These are phyloP conservation scores for Lentinula detonsa DNA, from an alignment of 768 basidiomycete species.

Conservation along the genomic window DNA sequence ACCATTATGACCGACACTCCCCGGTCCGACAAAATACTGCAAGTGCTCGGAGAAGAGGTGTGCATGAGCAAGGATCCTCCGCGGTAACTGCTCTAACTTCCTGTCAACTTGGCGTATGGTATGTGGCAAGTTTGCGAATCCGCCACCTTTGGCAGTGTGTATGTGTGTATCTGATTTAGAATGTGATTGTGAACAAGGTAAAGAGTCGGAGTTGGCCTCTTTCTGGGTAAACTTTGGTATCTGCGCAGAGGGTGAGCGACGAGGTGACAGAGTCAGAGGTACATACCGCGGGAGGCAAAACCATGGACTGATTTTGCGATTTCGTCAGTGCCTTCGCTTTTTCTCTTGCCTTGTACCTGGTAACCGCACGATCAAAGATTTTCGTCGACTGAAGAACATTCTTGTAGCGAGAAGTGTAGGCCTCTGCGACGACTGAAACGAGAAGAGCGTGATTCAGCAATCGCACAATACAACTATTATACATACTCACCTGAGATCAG, in stretches of 20 bases:
- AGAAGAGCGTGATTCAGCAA: neutral
- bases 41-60: conserved; percentile 25
- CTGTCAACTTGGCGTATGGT: neutral
- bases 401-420: conserved; percentile 62
- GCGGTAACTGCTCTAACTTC: conserved; percentile 26
- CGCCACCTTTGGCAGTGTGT: neutral
- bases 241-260: neutral
- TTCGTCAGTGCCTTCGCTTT: conserved; percentile 4
- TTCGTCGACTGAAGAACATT: conserved; percentile 37
- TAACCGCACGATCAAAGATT: conserved; percentile 39
- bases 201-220: neutral
- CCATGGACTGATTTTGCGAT: neutral
- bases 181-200: neutral
- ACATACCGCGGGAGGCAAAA: neutral
- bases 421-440: conserved; percentile 54
- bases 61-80: conserved; percentile 23
- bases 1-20: conserved; percentile 7
- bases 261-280: neutral
- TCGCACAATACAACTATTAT: neutral
- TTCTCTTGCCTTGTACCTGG: conserved; percentile 26
- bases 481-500: conserved; percentile 60
- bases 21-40: conserved; percentile 22
- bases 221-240: neutral
- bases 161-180: neutral
- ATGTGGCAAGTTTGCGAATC: neutral